Percentiles rank a stretch among this genome's conserved stretches.
Conservation (phyloP, 1,284 basidiomycete genomes). For the Apiotrichum gracile region DNA sequence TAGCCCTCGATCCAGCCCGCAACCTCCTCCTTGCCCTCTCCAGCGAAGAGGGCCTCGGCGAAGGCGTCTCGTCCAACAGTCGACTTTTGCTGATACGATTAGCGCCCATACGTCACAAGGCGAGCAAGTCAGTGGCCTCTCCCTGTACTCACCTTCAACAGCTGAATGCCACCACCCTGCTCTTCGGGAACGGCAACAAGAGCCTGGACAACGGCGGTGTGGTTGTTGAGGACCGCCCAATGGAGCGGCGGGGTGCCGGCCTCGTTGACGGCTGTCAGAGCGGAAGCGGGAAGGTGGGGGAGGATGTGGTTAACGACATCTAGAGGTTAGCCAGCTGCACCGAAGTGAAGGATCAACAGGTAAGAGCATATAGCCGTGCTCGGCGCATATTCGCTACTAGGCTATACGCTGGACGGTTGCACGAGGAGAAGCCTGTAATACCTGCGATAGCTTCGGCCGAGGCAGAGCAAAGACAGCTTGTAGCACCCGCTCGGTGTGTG, state of each 20-base stretch:
- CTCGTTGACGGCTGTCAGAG: conserved; percentile 59
- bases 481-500: no score
- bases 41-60: conserved; percentile 41
- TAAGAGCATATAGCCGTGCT: no score
- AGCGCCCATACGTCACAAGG: no score
- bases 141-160: conserved; percentile 40
- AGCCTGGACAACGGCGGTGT: conserved; percentile 60
- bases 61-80: conserved; percentile 41
- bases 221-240: conserved; percentile 79
- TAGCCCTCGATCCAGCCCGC: conserved; percentile 48
- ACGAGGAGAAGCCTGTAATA: no score
- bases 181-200: conserved; percentile 53
- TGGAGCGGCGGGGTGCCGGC: conserved; percentile 74
- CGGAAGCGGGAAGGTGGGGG: conserved; percentile 55
- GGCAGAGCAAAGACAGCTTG: no score
- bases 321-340: neutral
- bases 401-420: neutral
- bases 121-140: conserved; percentile 2
- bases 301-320: conserved; percentile 11
- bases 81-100: conserved; percentile 46
- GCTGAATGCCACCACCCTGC: conserved; percentile 39
- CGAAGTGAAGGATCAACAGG: neutral
- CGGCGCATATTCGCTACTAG: no score
- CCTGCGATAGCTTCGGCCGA: no score
- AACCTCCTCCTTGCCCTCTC: conserved; percentile 47